Conservation (phyloP, 225 moss, liverwort and hornwort genomes). For the Pleurozium schreberi region DNA sequence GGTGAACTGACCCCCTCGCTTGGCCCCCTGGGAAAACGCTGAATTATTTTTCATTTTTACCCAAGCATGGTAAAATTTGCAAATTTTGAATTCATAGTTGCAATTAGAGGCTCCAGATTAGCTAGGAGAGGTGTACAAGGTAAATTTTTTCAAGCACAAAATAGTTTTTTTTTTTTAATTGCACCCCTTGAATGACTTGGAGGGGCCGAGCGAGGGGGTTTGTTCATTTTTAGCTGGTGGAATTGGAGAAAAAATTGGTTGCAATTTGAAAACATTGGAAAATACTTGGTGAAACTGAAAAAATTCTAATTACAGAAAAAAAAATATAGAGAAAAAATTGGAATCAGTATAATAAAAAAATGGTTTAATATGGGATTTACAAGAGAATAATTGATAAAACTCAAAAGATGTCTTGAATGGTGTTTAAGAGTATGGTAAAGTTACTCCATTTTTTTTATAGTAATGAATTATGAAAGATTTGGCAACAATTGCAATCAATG, state of each 20-base stretch:
- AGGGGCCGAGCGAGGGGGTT: too few relatives aligned
- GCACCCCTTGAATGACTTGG: too few relatives aligned
- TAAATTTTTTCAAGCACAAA: too few relatives aligned
- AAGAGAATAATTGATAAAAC: background rate
- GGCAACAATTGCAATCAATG: background rate
- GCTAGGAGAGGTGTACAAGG: too few relatives aligned
- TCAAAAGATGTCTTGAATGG: fast-evolving
- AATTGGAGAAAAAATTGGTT: background rate
- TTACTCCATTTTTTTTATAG: background rate
- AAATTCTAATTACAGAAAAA: background rate
- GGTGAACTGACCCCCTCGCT: too few relatives aligned
- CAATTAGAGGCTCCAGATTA: too few relatives aligned
- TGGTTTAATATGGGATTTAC: fast-evolving
- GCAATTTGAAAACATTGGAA: background rate
- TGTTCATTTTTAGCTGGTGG: background rate
- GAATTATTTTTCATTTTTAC: too few relatives aligned
- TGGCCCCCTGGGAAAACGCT: too few relatives aligned
- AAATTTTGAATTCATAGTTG: too few relatives aligned
- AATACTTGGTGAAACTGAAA: background rate
- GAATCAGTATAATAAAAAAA: background rate
- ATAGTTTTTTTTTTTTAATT: too few relatives aligned
- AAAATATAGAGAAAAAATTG: too few relatives aligned
- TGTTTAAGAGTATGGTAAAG: fast-evolving
- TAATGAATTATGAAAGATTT: background rate
- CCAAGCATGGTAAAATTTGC: too few relatives aligned